Evolutionary conservation across 441 rosid genomes (phyloP).

Genomic region (Populus hybrid): DNA sequence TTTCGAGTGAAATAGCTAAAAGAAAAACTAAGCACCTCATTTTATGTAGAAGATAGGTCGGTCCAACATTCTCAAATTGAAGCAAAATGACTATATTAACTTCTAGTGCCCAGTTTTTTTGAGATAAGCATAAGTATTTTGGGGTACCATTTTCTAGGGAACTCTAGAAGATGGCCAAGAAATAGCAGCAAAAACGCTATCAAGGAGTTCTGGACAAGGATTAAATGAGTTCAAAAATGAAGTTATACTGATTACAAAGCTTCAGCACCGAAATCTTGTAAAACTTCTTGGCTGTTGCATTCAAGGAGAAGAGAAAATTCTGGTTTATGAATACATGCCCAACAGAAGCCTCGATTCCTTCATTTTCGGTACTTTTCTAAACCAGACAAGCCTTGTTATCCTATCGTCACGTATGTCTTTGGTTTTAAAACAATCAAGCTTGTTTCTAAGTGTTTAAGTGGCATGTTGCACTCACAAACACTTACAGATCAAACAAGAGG

Average conservation of each 20-base stretch:
- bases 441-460: background rate
- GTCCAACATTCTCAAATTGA: background rate
- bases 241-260: background rate
- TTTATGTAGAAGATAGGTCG: too few species aligned
- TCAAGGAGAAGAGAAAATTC: background rate
- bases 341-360: conserved; percentile 19
- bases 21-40: background rate
- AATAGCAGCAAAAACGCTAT: background rate
- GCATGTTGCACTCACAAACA: background rate
- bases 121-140: background rate
- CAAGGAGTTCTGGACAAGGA: background rate
- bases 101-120: too few species aligned
- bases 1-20: too few species aligned
- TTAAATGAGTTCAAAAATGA: conserved; percentile 1
- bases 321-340: background rate
- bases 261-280: background rate
- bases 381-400: background rate
- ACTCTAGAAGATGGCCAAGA: background rate
- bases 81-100: too few species aligned
- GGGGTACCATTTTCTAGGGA: background rate
- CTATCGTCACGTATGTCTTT: background rate
- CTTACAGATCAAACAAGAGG: conserved; percentile 18
- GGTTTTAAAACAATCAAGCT: too few species aligned
- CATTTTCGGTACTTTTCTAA: conserved; percentile 19
- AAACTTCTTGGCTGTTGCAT: background rate